Evolutionary conservation across 2,329 filamentous ascomycete species (phyloP), one percentile per base, ranked within the genome.

Genomic region (Pseudocercospora eumusae): DNA sequence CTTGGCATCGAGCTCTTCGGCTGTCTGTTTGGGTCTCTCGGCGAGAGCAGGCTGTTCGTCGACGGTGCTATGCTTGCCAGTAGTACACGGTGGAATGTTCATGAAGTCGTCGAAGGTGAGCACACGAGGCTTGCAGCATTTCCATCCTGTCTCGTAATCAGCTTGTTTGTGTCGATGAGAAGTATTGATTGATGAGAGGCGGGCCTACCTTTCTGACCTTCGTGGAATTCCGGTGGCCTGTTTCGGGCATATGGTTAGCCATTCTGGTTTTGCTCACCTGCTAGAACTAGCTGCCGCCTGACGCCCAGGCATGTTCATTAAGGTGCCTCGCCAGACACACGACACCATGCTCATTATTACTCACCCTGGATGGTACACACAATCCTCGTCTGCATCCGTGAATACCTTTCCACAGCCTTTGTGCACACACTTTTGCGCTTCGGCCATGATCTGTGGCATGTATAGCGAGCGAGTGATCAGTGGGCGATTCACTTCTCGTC

Each of bases 41-140:
- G 62, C 63, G 31, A 66, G 57, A 10, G 65, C 77, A 18, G 87
- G 83, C 6, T 84, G 85, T 71, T 88, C 85, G 68, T 97, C 93
- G 65, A 95, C 90, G 11, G 91, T 92, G 62, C 91, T 95, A 81
- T 99, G 95, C 72, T 88, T 93, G 73, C 95, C 95, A 11, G 88
- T 90, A 25, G 95, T 96, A 83, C 95, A 99, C 40, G 95, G 93
- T 55, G 90, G 82, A 71, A 99, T 98, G 64, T 83, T 78, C 77
- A 99, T 91, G 82, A 99, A 99, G 80, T 99, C 95, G 79, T 99
- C 95, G 76, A 99, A 99, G 63, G 92, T 97, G 71, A 99, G 83
- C 71, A 98, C 92, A 73, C 95, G 90, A 61, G 93, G 89, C 80
- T 97, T 98, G 85, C 95, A 99, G 82, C 95, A 99, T 81, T 96